Conservation (phyloP, 805 yeast species). For the Saccharomycopsis microspora region DNA sequence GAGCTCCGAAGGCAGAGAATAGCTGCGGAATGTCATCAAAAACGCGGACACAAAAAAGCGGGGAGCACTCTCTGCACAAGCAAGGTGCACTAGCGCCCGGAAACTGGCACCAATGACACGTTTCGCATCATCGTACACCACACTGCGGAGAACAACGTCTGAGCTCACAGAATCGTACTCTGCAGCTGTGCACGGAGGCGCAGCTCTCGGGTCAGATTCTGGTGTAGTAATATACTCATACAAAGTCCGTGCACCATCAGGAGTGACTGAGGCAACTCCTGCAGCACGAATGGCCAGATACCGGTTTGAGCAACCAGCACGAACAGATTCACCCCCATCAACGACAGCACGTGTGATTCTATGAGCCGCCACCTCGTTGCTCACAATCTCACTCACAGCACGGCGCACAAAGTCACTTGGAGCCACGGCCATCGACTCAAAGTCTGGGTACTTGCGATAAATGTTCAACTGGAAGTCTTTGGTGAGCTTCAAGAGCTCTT, state of each 20-base stretch:
- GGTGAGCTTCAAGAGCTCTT: slow-evolving; percentile 39
- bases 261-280: slow-evolving; percentile 21
- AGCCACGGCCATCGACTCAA: slow-evolving; percentile 40
- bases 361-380: slow-evolving; percentile 18
- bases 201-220: slow-evolving; percentile 2
- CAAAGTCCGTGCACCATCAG: slow-evolving; percentile 7
- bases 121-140: slow-evolving; percentile 31
- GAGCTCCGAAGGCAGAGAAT: slow-evolving; percentile 54
- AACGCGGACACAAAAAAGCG: slow-evolving; percentile 63
- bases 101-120: slow-evolving; percentile 60
- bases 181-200: slow-evolving; percentile 10
- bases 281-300: slow-evolving; percentile 13
- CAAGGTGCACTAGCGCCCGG: slow-evolving; percentile 49
- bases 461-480: slow-evolving; percentile 54
- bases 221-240: slow-evolving; percentile 6
- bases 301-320: slow-evolving; percentile 9
- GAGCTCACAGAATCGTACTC: slow-evolving; percentile 10
- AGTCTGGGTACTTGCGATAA: slow-evolving; percentile 59
- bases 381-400: slow-evolving; percentile 52
- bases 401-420: slow-evolving; percentile 49
- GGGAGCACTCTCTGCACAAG: slow-evolving; percentile 53
- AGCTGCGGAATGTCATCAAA: slow-evolving; percentile 65
- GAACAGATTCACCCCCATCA: slow-evolving; percentile 11
- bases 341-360: slow-evolving; percentile 14
- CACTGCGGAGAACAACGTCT: slow-evolving; percentile 4